Base-by-base conservation (phyloP, 83 land plant species). In the Picea mariana region DNA sequence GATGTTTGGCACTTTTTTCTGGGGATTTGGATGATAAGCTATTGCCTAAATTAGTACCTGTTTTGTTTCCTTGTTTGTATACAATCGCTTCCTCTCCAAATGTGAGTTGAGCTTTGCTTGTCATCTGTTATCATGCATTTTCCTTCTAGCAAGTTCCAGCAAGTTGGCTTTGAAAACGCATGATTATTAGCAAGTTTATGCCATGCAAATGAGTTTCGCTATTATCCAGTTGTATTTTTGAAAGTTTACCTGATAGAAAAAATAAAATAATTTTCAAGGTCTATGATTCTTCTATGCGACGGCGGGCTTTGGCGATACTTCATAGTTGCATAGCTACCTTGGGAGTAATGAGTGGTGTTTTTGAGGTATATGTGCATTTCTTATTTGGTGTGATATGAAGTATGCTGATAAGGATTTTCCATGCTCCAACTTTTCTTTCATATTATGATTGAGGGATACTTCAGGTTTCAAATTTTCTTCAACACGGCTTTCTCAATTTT, bases 261-360 rank as follows among this genome's bases (percentile, higher is more conserved):
- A 6, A 44, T 44, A 44, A 44, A 52, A 52, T 52, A 23, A 64
- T 61, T 67, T 64, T 88, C 62, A 86, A 97, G 99, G 84, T 81
- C 11, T 98, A 91, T 89, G 96, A 88, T 59, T 88, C 87, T 58
- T 82, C 87, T 78, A 81, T 95, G 82, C 88, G 99, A 9, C 82
- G 93, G 20, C 90, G 93, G 86, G 99, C 99, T 75, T 89, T 98
- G 61, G 89, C 93, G 16, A 86, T 98, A 26, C 89, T 98, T 44
- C 95, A 94, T 83, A 90, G 92, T 65, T 98, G 98, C 81, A 90
- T 86, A 21, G 89, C 97, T 47, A 89, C 95, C 49, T 83, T 98
- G 81, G 99, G 99, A 66, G 86, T 91, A 38, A 94, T 98, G 97
- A 93, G 93, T 86, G 99, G 97, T 66, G 90, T 94, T 17, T 96